Conservation (phyloP, 768 basidiomycete species). For the Mycena olivaceomarginata region DNA sequence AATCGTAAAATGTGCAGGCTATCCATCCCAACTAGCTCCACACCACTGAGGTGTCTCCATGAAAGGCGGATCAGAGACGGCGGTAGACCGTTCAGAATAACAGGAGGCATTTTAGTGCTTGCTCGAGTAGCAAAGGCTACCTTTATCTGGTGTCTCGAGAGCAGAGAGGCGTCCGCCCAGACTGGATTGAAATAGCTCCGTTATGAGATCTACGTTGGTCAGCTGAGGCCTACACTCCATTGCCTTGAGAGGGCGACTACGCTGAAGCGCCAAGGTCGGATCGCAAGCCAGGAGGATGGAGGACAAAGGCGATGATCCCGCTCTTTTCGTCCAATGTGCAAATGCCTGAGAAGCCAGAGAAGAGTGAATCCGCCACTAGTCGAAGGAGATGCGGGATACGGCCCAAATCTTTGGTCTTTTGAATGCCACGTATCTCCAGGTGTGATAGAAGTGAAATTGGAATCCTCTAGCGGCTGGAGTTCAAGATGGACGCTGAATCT, state of each 20-base stretch:
- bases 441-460: not conserved
- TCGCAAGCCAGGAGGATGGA: not conserved
- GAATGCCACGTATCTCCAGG: constrained; percentile 9
- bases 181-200: not conserved
- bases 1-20: not conserved
- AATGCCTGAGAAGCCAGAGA: not conserved
- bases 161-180: not conserved
- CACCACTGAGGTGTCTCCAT: constrained; percentile 18
- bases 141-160: not conserved
- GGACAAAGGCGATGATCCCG: constrained; percentile 8
- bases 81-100: not conserved
- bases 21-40: not conserved
- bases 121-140: not conserved
- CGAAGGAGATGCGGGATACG: not conserved
- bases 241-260: not conserved
- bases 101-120: not conserved
- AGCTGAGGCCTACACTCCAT: not conserved
- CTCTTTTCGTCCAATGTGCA: not conserved
- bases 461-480: not conserved
- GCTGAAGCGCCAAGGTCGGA: not conserved
- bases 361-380: not conserved
- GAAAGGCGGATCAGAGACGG: not conserved
- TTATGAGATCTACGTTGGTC: not conserved
- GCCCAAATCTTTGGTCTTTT: constrained; percentile 14
- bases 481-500: not conserved